Evolutionary conservation across 352 stramenopile species (phyloP).

Genomic region (Thalassiosira mediterranea): DNA sequence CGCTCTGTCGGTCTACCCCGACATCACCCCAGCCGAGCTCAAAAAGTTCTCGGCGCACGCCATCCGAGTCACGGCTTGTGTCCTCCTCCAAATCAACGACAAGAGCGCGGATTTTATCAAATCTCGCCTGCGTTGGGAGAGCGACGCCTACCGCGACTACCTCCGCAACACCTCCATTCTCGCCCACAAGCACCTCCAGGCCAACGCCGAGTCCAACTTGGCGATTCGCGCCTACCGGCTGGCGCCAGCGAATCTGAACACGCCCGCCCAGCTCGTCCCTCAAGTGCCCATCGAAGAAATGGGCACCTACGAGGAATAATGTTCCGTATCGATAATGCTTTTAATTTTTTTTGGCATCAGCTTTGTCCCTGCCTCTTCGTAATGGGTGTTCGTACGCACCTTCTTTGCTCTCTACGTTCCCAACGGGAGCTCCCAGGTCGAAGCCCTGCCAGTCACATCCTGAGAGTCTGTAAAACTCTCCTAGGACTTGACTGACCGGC

Average conservation of each 20-base stretch:
- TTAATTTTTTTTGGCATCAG: background rate
- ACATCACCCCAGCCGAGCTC: constrained; percentile 1
- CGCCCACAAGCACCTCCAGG: constrained; percentile 1
- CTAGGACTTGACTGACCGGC: background rate
- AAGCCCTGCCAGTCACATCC: background rate
- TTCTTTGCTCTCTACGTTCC: background rate
- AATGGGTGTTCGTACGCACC: background rate
- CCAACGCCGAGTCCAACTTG: background rate
- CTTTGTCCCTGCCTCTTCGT: background rate
- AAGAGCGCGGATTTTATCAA: constrained; percentile 17
- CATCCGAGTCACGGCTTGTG: constrained; percentile 27
- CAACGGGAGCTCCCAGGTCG: background rate
- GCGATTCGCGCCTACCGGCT: background rate
- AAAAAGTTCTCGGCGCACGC: constrained; percentile 30
- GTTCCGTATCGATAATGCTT: background rate
- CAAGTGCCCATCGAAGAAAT: background rate
- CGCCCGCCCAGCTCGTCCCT: background rate
- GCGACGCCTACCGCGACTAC: constrained; percentile 25
- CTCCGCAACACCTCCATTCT: constrained; percentile 19
- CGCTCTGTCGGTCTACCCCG: constrained; percentile 1
- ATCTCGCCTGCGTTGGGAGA: constrained; percentile 17
- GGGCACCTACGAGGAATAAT: background rate
- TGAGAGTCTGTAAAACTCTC: background rate
- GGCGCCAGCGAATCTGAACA: background rate
- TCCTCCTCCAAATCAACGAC: constrained; percentile 24